Evolutionary conservation across 2,329 filamentous ascomycete genomes (phyloP), one percentile per base, ranked within the genome.

Genomic region (Neonectria neomacrospora): DNA sequence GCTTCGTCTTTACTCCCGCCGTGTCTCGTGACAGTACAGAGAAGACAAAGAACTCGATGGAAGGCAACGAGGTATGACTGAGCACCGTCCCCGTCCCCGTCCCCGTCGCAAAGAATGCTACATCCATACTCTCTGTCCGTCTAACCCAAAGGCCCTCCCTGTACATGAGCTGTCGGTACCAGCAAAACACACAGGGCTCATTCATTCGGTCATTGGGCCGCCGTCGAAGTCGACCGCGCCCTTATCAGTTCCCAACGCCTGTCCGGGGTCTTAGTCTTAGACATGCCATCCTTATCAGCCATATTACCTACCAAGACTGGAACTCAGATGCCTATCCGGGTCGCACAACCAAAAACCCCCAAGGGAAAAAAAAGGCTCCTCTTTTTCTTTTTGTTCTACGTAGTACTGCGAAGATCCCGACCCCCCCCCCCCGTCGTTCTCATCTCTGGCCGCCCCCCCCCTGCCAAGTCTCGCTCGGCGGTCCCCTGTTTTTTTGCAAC

Each of bases 281-380:
- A 70, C 60, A 61, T 69, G 44, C 54, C 64, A 73, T 64, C 59
- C 71, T 73, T 73, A 73, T 73, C 71, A 68, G 69, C 57, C n/a
- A 42, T 58, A 54, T 42, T 54, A 61, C 41, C 42, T 53, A 57
- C 48, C 58, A 53, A 58, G 45, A 28, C 45, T 30, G 56, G 58
- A 48, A 48, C 23, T 16, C 30, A 57, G 54, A 62, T 58, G 59
- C 59, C 54, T 45, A 52, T 54, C 58, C 41, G 37, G 20, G 37
- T 18, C 20, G 14, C n/a, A 3, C n/a, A 3, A 10, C 22, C 37
- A 20, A 18, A 23, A 44, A 18, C 3, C 37, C 53, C 44, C 23
- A 26, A 26, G 6, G 23, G 23, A 26, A 26, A 26, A 26, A 26
- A 12, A 37, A 37, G n/a, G 34, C 14, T 37, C 34, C 34, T 37